phyloP scores from a whole-genome alignment of 2,329 filamentous ascomycete species.

The Trichoderma brevicompactum region DNA sequence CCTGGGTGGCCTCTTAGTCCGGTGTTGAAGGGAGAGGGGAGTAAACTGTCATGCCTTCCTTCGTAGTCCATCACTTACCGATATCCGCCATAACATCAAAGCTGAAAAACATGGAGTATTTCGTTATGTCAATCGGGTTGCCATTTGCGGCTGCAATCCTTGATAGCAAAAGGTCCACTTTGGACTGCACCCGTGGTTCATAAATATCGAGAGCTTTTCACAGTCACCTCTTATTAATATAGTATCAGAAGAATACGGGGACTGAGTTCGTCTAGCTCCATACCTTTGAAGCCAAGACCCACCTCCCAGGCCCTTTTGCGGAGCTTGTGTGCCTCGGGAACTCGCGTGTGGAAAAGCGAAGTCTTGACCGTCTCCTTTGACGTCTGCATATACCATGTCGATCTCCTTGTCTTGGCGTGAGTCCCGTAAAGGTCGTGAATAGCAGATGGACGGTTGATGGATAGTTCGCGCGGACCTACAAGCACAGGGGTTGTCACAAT shows the following conservation, averaged over 20 bases:
- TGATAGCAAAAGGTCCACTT: conserved; percentile 1
- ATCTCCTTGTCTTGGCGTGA: background rate
- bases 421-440: background rate
- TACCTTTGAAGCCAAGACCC: background rate
- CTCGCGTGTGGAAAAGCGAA: conserved; percentile 36
- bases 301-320: conserved; percentile 5
- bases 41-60: too few relatives aligned
- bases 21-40: too few relatives aligned
- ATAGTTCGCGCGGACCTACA: background rate
- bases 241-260: background rate
- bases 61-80: conserved; percentile 30
- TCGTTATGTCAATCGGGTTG: conserved; percentile 36
- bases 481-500: too few relatives aligned
- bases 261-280: background rate
- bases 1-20: background rate
- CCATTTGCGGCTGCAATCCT: conserved; percentile 27
- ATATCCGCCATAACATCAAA: conserved; percentile 50
- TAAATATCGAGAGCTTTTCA: background rate
- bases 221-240: background rate
- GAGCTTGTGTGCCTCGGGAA: conserved; percentile 31
- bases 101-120: conserved; percentile 43
- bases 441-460: conserved; percentile 1
- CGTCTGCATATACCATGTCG: conserved; percentile 12
- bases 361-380: conserved; percentile 38
- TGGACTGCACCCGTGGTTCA: background rate